A percentile compares a stretch with the other conserved stretches of the same genome.
These are phyloP conservation scores for Astrephomene gubernaculifera DNA, from an alignment of 139 green algal genomes.

Conservation along the genomic window DNA sequence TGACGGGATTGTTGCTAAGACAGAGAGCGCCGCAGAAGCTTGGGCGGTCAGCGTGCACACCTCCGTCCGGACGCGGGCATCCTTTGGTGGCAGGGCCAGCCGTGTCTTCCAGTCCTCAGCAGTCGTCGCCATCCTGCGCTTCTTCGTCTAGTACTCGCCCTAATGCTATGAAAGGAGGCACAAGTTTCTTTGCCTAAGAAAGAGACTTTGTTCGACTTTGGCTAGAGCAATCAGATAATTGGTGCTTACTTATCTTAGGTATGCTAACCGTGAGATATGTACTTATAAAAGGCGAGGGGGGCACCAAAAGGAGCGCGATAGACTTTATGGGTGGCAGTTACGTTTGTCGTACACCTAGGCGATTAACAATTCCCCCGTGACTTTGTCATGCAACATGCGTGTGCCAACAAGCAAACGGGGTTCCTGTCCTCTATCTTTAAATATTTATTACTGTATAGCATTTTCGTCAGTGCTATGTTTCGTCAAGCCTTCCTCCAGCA, in stretches of 20 bases:
- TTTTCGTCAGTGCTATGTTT: no score
- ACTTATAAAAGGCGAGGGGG: no score
- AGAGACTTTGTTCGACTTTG: neutral
- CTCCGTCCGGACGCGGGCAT: conserved; percentile 92
- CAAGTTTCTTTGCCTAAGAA: neutral
- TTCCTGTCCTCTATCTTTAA: no score
- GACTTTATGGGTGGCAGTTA: no score
- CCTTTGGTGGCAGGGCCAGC: conserved; percentile 87
- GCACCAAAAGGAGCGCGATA: no score
- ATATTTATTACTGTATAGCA: no score
- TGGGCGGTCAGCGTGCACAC: conserved; percentile 56
- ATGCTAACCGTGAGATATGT: no score
- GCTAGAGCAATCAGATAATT: neutral
- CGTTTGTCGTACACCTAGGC: no score
- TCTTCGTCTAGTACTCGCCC: neutral
- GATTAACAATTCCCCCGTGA: no score
- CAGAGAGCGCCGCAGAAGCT: neutral
- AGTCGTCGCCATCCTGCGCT: conserved; percentile 25
- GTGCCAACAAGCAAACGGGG: no score
- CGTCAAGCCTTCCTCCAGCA: conserved; percentile 1
- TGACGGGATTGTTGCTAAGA: neutral
- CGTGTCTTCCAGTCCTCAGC: conserved; percentile 86
- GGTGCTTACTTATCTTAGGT: no score
- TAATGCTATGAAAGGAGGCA: neutral
- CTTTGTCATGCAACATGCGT: no score